Evolutionary conservation across 148 eudicot species (phyloP), one percentile per base, ranked within the genome.

Genomic region (Oxyria digyna): DNA sequence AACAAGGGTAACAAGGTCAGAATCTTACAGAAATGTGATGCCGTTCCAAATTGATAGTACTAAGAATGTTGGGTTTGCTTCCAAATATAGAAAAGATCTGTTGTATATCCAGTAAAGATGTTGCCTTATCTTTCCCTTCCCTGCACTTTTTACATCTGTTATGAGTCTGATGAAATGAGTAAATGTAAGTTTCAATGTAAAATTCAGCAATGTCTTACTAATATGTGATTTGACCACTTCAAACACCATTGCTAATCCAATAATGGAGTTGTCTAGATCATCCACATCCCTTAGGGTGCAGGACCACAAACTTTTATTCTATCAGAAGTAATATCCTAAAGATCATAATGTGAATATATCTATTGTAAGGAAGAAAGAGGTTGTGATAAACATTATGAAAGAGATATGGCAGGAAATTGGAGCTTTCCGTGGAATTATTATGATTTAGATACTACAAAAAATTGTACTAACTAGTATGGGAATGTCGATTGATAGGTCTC

Each of bases 1-100:
- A 29, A 71, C 78, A 50, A 83, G 75, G 43, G 71, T 42, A 37
- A 65, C 67, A 17, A 78, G 75, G 68, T 68, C 79, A 14, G 87
- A 79, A 10, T 59, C 81, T 1, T 49, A 57, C 12, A 33, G 42
- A 46, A 68, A 80, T 12, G 42, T 81, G 32, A 77, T 79, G 41
- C 76, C 81, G 79, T 77, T 85, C 50, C 84, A 78, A 32, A 67
- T 80, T 29, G 88, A 80, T 32, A 76, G 70, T 31, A 79, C n/a
- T 55, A 26, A 81, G 79, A 31, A 70, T 13, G 59, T 62, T 12
- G 65, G 78, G n/a, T 71, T 76, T 72, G 68, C 68, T 73, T 40
- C 67, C 48, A 80, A 74, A 52, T 55, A 50, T 71, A 24, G 66
- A 21, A 62, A 33, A 41, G 69, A 67, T 37, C 8, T 21, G 49